Evolutionary conservation across 2,329 filamentous ascomycete species (phyloP), one percentile per base, ranked within the genome.

Genomic region (Colletotrichum brevisporum): DNA sequence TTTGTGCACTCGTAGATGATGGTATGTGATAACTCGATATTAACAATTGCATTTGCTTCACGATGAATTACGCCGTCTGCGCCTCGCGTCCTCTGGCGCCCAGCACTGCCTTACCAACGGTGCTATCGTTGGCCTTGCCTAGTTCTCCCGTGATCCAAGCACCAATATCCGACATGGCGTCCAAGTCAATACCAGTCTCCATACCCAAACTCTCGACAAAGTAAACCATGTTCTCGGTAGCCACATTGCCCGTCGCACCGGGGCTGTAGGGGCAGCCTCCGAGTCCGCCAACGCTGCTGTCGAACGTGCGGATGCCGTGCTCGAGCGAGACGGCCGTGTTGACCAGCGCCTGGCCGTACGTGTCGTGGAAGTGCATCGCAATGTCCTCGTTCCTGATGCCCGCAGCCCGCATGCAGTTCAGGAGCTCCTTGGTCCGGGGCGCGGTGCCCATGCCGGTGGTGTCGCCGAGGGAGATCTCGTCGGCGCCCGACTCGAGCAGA

Each of bases 401-500:
- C 2, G 91, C 92, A 1, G 89, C 86, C 9, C 84, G 80, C 79
- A 94, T 82, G 64, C 90, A 90, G 71, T 86, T 85, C 67, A 94
- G 83, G 54, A 94, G 82, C 64, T 89, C 87, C 63, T 84, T 83
- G 2, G 91, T 94, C 64, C 89, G 84, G 18, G 90, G 90, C n/a
- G 90, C 91, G 0, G 93, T 97, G 39, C 94, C 95, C 88, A 97
- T 94, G 18, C 95, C 95, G 0, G 94, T 95, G 0, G 95, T 98
- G 76, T 97, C 95, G 6, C 94, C 94, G 0, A 97, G 88, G 1
- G 92, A 93, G 73, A 98, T 94, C 84, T 97, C 94, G 76, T 97
- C 94, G 21, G 94, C 95, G 18, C 95, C 95, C 85, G 95, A 93
- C 76, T 95, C 92, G 1, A 97, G 85, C 56, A 97, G 82, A 75